A percentile compares a stretch with the other conserved stretches of the same genome.
phyloP scores from a whole-genome alignment of 208 protist genomes.

The Pavlovales sp. region DNA sequence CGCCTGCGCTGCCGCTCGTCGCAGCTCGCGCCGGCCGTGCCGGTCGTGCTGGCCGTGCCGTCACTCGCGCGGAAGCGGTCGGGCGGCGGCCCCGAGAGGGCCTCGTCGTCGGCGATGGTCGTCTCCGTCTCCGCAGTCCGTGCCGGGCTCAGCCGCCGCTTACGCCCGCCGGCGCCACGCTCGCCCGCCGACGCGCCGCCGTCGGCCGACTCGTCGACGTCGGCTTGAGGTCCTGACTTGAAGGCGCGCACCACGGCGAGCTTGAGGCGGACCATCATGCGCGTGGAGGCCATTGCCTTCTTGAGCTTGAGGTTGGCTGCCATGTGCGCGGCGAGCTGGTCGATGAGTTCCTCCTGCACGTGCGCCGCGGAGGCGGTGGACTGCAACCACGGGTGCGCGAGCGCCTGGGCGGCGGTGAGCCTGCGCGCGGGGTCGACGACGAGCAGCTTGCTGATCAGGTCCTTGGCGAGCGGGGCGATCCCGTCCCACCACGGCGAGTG shows the following conservation, averaged over 20 bases:
- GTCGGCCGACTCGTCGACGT: no score
- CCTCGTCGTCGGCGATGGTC: no score
- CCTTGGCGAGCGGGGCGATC: neutral
- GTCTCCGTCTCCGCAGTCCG: no score
- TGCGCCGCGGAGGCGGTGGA: neutral
- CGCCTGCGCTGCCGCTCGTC: no score
- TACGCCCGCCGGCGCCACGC: no score
- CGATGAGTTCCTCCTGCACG: neutral
- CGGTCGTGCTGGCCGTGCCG: no score
- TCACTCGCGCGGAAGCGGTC: no score
- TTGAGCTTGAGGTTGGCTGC: neutral
- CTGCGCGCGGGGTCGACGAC: neutral
- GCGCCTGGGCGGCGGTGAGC: neutral
- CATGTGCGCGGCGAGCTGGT: neutral
- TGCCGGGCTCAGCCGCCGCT: no score
- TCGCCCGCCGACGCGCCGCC: no score
- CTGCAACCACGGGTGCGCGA: neutral
- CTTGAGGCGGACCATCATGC: neutral
- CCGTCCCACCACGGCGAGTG: neutral
- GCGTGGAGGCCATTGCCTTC: neutral
- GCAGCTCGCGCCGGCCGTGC: no score
- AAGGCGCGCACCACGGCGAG: neutral
- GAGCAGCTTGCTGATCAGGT: neutral
- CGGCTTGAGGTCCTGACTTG: no score
- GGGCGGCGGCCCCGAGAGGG: no score